Evolutionary conservation across 148 eudicot species (phyloP).

Genomic region (Pharnaceum exiguum): DNA sequence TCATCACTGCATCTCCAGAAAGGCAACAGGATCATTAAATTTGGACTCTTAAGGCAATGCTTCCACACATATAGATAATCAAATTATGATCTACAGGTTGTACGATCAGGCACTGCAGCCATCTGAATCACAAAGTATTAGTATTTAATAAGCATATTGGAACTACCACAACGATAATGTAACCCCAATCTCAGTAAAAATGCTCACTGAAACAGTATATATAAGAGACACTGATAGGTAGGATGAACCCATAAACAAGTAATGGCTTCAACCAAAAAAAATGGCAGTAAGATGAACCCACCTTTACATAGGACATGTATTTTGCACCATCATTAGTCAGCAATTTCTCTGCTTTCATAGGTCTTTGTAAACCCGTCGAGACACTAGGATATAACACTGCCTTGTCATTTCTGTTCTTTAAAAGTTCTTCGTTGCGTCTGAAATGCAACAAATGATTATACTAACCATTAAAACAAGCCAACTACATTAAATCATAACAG

Average conservation of each 20-base stretch:
- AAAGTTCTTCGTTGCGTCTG: slow-evolving; percentile 39
- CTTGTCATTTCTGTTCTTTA: slow-evolving; percentile 37
- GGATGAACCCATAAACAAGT: not conserved
- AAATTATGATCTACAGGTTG: too few species aligned
- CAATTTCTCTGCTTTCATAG: slow-evolving; percentile 52
- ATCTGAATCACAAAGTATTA: too few species aligned
- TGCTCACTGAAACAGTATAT: not conserved
- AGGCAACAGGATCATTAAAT: too few species aligned
- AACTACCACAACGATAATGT: too few species aligned
- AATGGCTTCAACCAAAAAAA: not conserved
- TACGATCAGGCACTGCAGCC: too few species aligned
- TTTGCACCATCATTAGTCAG: slow-evolving; percentile 73
- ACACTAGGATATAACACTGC: slow-evolving; percentile 31
- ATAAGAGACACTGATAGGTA: not conserved
- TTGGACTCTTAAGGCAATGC: too few species aligned
- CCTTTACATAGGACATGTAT: slow-evolving; percentile 98
- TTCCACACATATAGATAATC: too few species aligned
- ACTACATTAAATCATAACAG: too few species aligned
- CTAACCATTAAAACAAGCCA: not conserved
- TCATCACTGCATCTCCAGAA: too few species aligned
- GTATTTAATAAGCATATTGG: too few species aligned
- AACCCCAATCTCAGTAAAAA: too few species aligned
- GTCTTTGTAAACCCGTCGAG: slow-evolving; percentile 36
- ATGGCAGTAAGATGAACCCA: slow-evolving; percentile 12
- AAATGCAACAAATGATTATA: slow-evolving; percentile 14